Conservation (phyloP, 1,284 basidiomycete genomes). For the Trichosporon asahii region DNA sequence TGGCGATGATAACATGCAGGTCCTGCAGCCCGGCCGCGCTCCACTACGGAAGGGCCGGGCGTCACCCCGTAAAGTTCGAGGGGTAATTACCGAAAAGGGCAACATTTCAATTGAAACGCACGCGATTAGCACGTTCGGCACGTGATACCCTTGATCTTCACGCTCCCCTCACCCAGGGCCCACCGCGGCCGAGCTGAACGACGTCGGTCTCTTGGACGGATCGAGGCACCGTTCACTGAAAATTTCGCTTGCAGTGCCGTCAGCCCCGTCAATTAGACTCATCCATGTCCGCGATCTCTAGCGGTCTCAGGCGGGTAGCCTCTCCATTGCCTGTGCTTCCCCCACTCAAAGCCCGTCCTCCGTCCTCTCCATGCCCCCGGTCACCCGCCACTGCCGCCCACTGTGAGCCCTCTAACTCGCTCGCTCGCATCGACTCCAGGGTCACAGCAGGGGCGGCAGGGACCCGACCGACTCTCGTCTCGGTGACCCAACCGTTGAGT, state of each 20-base stretch:
- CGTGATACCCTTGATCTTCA: neutral
- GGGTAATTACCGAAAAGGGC: neutral
- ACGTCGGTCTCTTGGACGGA: neutral
- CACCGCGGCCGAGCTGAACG: constrained; percentile 5
- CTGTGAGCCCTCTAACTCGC: neutral
- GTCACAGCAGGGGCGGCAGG: neutral
- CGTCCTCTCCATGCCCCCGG: too few relatives aligned
- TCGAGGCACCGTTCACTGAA: neutral
- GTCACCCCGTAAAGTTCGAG: neutral
- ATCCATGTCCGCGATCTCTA: neutral
- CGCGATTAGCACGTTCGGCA: neutral
- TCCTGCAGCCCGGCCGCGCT: constrained; percentile 2
- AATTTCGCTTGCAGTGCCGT: neutral
- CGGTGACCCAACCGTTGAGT: neutral
- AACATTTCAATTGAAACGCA: neutral
- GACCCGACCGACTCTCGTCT: neutral
- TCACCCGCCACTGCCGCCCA: neutral
- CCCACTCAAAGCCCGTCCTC: constrained; percentile 6
- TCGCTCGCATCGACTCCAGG: neutral
- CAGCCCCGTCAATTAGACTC: neutral
- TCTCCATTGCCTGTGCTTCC: neutral
- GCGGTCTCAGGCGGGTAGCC: neutral
- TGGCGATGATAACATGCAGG: neutral
- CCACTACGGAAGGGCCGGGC: neutral
- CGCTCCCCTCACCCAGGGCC: neutral